Evolutionary conservation across 768 basidiomycete species (phyloP), one percentile per base, ranked within the genome.

Genomic region (Artomyces pyxidatus): DNA sequence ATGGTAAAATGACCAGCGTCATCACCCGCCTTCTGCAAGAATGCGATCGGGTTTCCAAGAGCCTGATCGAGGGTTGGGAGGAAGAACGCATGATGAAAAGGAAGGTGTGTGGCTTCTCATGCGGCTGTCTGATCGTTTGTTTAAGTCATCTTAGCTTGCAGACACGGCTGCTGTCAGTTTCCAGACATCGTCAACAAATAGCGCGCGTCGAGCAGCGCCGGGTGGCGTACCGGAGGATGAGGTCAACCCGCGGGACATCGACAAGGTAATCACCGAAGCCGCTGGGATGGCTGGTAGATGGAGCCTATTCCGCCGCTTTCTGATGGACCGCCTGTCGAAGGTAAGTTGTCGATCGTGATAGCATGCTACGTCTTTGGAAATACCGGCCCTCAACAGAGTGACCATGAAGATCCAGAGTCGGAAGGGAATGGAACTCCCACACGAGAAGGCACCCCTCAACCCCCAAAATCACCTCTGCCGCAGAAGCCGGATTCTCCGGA

Each of bases 251-350:
- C 77, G 91, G 48, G 95, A 98, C 62, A 81, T 96, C 9, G 95
- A 99, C 68, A 88, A 84, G 61, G 72, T 88, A 0, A 60, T 96
- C n/a, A 83, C 87, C 2, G 96, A 98, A 65, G 66, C 88, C 8
- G 81, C 92, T 12, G 85, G 85, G 3, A 92, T 99, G 80, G 82
- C 87, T 28, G 83, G 93, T 21, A 73, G 95, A 47, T 99, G 95
- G 95, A 80, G 80, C 55, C 64, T 98, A 53, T 94, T 97, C 68
- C 77, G 83, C 46, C 85, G 88, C 49, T 99, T 97, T 63, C 71
- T 97, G 16, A 71, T 80, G 27, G 86, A 88, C 44, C 75, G 85
- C n/a, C n/a, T n/a, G 27, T 64, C 93, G 8, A 73, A 72, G 64
- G 93, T 85, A 58, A 53, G 71, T 38, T 28, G 19, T 38, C n/a